These are phyloP conservation scores for Plasmodium cynomolgi DNA, from an alignment of 169 alveolate genomes.

Conservation along the genomic window DNA sequence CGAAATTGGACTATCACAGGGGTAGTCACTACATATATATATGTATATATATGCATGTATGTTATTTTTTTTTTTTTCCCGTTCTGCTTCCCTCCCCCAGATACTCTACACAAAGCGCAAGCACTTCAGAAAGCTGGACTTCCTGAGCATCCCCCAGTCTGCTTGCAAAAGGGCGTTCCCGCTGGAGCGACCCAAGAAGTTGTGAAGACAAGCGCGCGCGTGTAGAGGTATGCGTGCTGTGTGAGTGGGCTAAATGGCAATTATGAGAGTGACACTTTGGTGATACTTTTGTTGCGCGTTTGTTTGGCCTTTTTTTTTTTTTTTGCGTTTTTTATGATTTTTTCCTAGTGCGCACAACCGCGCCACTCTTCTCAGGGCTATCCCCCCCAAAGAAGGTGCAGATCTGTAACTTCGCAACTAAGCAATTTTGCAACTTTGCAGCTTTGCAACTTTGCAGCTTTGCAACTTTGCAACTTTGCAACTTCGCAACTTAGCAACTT, in stretches of 20 bases:
- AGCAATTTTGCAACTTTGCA: neutral
- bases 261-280: neutral
- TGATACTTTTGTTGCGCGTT: neutral
- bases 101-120: constrained; percentile 41
- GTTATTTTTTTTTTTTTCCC: neutral
- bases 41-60: neutral
- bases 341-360: neutral
- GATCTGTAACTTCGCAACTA: neutral
- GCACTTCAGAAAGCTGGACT: constrained; percentile 28
- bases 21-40: neutral
- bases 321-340: too few relatives aligned
- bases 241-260: neutral
- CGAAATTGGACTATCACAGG: neutral
- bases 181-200: constrained; percentile 31
- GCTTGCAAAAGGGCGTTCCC: constrained; percentile 63
- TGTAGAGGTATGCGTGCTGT: neutral
- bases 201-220: constrained; percentile 6
- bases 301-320: neutral
- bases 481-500: neutral
- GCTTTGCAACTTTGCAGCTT: neutral
- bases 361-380: neutral
- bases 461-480: neutral
- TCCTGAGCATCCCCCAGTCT: constrained; percentile 63
- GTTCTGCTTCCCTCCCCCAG: neutral
- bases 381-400: neutral